Base-by-base conservation (phyloP, 225 moss, liverwort and hornwort genomes). In the Bryum argenteum region DNA sequence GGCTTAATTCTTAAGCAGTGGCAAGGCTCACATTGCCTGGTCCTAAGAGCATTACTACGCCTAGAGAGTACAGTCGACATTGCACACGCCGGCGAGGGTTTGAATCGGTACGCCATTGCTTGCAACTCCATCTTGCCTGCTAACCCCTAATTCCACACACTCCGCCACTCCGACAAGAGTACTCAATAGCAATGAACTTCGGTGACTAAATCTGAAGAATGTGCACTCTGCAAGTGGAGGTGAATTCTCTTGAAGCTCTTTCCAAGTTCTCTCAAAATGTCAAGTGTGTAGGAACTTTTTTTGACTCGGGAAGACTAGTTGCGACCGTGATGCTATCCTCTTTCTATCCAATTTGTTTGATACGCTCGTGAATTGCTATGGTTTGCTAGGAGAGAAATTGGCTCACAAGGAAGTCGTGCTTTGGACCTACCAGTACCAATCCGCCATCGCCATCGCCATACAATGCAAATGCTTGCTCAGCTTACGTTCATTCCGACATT, bases 61-160 rank as follows among this genome's bases (percentile, higher is more conserved):
- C 73, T 70, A 51, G 21, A 61, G 61, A 66, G 51, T 51, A 62
- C 48, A 47, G 43, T 58, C 57, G 72, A 76, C 67, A 57, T 3
- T 24, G 20, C 44, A 20, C 55, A 45, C 28, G 54, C 43, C 44
- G 51, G 52, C 17, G 45, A 74, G 56, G 63, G 44, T 42, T 78
- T 66, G 48, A 69, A 70, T 11, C 76, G 65, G 54, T 55, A 65
- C 38, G 73, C 73, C 73, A 83, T 60, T 15, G 55, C 43, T 70
- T 70, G 73, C 61, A 83, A 59, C 73, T 77, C 77, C 83, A 80
- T 80, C 19, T 22, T 41, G 43, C 63, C 44, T 22, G 45, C 58
- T 58, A 43, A 41, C 15, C 66, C 66, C 67, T 80, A 73, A 73
- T 26, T 66, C 19, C 65, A 33, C 66, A n/a, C 2, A 44, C 52